phyloP scores from a whole-genome alignment of 2,329 filamentous ascomycete genomes.

The Diaporthe sp. region DNA sequence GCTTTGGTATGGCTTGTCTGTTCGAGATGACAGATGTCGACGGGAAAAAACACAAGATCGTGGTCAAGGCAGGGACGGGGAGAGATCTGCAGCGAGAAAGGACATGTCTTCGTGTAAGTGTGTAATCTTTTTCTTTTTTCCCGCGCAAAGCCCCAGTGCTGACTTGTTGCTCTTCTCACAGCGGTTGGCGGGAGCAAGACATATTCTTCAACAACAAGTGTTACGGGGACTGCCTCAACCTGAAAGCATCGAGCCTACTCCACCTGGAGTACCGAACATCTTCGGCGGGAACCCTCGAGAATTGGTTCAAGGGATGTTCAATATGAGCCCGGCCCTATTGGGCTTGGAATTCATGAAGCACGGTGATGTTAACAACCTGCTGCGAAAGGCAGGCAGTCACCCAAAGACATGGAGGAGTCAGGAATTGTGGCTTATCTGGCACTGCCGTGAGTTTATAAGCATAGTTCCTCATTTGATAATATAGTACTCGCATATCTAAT shows the following conservation, averaged over 20 bases:
- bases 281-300: background rate
- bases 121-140: background rate
- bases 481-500: background rate
- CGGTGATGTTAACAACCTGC: conserved; percentile 15
- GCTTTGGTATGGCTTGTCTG: conserved; percentile 29
- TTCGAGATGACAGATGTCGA: conserved; percentile 22
- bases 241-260: background rate
- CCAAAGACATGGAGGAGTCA: background rate
- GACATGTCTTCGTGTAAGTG: background rate
- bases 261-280: background rate
- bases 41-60: background rate
- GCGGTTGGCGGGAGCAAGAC: conserved; percentile 18
- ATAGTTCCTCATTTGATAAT: background rate
- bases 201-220: conserved; percentile 22
- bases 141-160: background rate
- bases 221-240: conserved; percentile 9
- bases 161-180: background rate
- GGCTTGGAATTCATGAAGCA: conserved; percentile 33
- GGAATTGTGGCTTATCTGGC: conserved; percentile 26
- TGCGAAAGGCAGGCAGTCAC: background rate
- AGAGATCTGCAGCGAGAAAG: background rate
- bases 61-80: conserved; percentile 5
- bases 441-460: conserved; percentile 4
- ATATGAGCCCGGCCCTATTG: background rate
- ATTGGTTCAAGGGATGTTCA: background rate